Percentiles rank a stretch among this genome's conserved stretches.
Evolutionary conservation across 176 grass and related monocot species (phyloP).

Genomic region (Phoenix roebelenii): DNA sequence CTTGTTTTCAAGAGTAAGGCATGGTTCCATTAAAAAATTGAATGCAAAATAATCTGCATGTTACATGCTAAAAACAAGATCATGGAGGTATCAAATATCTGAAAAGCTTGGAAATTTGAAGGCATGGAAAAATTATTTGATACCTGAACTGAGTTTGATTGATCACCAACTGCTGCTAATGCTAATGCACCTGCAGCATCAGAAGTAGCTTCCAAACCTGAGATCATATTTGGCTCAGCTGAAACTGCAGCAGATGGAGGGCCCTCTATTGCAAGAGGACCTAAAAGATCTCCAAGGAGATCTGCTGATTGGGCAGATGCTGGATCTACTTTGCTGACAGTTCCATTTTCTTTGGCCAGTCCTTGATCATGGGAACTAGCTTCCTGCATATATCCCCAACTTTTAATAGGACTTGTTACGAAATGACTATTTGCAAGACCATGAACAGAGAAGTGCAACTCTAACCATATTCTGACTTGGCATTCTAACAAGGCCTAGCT

Average conservation of each 20-base stretch:
- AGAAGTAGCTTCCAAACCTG: constrained; percentile 44
- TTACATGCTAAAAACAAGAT: too few species aligned
- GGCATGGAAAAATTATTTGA: constrained; percentile 1
- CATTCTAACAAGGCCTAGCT: constrained; percentile 85
- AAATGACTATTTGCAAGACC: too few species aligned
- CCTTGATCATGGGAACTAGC: constrained; percentile 33
- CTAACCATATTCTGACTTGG: constrained; percentile 68
- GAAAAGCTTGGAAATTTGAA: too few species aligned
- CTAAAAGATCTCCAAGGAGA: constrained; percentile 88
- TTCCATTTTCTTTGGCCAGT: constrained; percentile 60
- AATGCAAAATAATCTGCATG: too few species aligned
- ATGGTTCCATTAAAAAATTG: too few species aligned
- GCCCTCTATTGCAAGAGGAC: constrained; percentile 89
- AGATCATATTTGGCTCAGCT: constrained; percentile 30
- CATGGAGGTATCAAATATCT: too few species aligned
- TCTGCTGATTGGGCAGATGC: constrained; percentile 47
- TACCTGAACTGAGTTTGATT: constrained; percentile 83
- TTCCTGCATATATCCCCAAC: constrained; percentile 48
- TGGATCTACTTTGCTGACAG: constrained; percentile 33
- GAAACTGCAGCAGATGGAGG: constrained; percentile 36
- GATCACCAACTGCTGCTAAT: constrained; percentile 76
- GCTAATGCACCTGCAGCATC: constrained; percentile 64
- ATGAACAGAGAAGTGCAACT: constrained; percentile 18
- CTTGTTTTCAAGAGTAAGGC: too few species aligned
- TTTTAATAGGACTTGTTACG: not conserved